Evolutionary conservation across 1,139 yeast species (phyloP).

Genomic region (Zygoascus hellenicus): DNA sequence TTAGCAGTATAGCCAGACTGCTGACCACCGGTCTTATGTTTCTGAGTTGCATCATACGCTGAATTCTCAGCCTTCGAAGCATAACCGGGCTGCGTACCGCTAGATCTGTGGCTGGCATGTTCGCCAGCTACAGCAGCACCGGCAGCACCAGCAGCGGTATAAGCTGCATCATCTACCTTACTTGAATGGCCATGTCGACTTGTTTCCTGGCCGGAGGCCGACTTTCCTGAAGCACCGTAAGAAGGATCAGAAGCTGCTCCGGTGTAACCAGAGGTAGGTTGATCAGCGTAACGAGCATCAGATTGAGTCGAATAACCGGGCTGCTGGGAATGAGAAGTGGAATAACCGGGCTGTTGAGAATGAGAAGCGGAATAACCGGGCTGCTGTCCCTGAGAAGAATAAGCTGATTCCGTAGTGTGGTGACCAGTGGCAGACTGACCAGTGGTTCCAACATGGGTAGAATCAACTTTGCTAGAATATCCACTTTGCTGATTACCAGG

Average conservation of each 20-base stretch:
- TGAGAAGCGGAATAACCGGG: neutral
- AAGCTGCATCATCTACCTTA: no score
- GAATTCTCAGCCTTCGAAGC: neutral
- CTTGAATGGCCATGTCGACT: no score
- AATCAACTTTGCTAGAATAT: neutral
- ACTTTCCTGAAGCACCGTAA: no score
- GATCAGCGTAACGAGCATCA: neutral
- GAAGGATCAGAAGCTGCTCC: neutral
- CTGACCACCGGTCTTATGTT: no score
- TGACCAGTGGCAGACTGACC: neutral
- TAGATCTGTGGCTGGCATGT: neutral
- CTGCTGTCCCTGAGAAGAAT: neutral
- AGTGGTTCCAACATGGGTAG: neutral
- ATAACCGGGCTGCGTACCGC: neutral
- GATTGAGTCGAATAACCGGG: no score
- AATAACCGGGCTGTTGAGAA: neutral
- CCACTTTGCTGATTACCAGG: neutral
- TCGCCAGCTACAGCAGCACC: slow-evolving; percentile 5
- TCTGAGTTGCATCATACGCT: no score
- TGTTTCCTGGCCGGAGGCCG: no score
- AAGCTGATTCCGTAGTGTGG: no score
- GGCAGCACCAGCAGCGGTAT: slow-evolving; percentile 2
- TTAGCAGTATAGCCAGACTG: neutral
- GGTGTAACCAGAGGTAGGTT: neutral
- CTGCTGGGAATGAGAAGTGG: neutral